Percentiles rank a stretch among this genome's conserved stretches.
phyloP scores from a whole-genome alignment of 345 rosid species.

The Salix viminalis region DNA sequence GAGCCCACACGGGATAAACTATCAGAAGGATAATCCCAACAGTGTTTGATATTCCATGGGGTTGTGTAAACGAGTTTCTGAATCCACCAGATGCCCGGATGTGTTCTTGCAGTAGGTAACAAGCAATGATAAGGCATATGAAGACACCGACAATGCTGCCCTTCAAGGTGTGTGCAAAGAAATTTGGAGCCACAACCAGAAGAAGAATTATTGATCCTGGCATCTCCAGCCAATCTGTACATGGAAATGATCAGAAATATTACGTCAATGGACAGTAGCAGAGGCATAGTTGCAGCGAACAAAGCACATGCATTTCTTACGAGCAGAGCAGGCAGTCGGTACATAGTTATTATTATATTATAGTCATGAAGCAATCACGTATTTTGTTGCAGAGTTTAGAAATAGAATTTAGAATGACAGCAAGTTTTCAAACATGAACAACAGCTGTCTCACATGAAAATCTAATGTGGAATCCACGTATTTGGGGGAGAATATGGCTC shows the following conservation, averaged over 20 bases:
- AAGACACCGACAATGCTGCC: slow-evolving; percentile 56
- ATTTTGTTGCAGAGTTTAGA: no score
- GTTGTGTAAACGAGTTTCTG: slow-evolving; percentile 66
- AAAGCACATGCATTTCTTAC: no score
- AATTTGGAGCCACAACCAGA: slow-evolving; percentile 59
- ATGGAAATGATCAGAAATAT: not conserved
- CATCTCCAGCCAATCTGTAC: slow-evolving; percentile 71
- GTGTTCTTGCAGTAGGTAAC: slow-evolving; percentile 89
- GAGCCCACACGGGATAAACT: slow-evolving; percentile 76
- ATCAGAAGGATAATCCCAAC: slow-evolving; percentile 69
- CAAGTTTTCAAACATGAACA: no score
- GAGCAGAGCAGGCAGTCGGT: no score
- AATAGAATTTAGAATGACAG: no score
- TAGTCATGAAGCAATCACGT: not conserved
- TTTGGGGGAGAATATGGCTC: no score
- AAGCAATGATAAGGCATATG: slow-evolving; percentile 69
- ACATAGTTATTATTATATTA: no score
- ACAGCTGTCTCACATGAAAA: no score
- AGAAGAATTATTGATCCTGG: slow-evolving; percentile 71
- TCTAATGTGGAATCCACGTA: no score
- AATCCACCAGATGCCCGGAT: slow-evolving; percentile 89
- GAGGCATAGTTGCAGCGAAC: no score
- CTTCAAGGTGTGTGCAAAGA: slow-evolving; percentile 52
- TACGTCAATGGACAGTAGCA: not conserved
- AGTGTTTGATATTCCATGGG: slow-evolving; percentile 75